These are phyloP conservation scores for Serendipita sp. DNA, from an alignment of 768 basidiomycete species.

Conservation along the genomic window DNA sequence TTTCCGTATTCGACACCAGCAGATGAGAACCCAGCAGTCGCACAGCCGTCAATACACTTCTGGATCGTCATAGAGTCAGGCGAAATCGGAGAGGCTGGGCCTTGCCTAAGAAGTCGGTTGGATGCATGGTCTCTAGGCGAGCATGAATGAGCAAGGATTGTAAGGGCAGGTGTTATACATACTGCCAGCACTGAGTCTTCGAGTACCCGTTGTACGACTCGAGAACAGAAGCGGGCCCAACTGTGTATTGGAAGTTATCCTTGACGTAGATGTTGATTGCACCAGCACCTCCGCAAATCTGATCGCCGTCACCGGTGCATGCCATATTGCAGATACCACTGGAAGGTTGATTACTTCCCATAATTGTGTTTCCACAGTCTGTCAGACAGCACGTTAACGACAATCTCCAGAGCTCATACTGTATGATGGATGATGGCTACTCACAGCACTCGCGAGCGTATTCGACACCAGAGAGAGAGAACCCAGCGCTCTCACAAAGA, in stretches of 20 bases:
- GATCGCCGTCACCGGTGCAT: background rate
- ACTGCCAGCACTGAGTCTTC: background rate
- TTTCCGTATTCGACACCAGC: background rate
- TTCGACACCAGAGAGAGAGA: too few relatives aligned
- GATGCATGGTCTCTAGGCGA: background rate
- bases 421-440: too few relatives aligned
- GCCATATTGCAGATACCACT: background rate
- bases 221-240: background rate
- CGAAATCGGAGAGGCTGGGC: background rate
- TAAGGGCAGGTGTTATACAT: background rate
- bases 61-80: background rate
- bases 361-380: too few relatives aligned
- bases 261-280: background rate
- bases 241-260: background rate
- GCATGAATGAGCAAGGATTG: background rate
- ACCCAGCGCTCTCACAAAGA: too few relatives aligned
- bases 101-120: background rate
- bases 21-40: background rate
- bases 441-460: too few relatives aligned
- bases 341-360: too few relatives aligned
- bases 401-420: too few relatives aligned
- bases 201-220: background rate
- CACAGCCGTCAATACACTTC: background rate
- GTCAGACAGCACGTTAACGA: too few relatives aligned
- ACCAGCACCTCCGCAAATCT: background rate